phyloP scores from a whole-genome alignment of 208 protist genomes.

The Leishmania turanica region DNA sequence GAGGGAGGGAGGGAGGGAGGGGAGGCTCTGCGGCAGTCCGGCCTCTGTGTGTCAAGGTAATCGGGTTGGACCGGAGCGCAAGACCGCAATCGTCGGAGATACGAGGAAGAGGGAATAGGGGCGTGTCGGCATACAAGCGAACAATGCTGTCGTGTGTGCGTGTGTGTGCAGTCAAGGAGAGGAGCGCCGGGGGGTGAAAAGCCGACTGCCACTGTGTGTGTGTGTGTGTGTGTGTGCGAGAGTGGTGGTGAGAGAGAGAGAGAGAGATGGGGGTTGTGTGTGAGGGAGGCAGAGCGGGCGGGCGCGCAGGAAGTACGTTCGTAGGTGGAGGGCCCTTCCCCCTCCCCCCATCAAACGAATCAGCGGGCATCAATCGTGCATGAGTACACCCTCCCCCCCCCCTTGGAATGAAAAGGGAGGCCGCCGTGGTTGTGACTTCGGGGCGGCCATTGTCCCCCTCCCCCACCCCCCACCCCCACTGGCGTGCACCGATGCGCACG shows the following conservation, averaged over 20 bases:
- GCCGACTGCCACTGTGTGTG: background rate
- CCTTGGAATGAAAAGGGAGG: background rate
- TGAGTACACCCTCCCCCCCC: background rate
- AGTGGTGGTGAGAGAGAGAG: background rate
- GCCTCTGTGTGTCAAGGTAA: too few species aligned
- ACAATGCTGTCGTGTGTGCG: background rate
- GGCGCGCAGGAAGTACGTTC: too few species aligned
- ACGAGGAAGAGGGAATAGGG: background rate
- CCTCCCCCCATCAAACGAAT: too few species aligned
- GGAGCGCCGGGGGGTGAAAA: background rate
- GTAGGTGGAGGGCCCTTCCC: too few species aligned
- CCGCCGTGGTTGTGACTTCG: background rate
- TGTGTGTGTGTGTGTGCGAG: too few species aligned
- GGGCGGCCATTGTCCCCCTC: background rate
- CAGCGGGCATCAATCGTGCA: background rate
- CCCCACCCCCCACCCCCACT: too few species aligned
- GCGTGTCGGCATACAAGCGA: background rate
- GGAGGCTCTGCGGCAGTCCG: too few species aligned
- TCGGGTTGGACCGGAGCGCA: too few species aligned
- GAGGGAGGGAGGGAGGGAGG: too few species aligned
- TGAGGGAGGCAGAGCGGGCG: background rate
- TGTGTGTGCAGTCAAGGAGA: background rate
- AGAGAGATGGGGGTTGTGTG: background rate
- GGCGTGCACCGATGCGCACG: background rate
- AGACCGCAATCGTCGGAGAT: too few species aligned